These are phyloP conservation scores for Calonectria pseudoreteaudii DNA, from an alignment of 2,329 filamentous ascomycete species.

Conservation along the genomic window DNA sequence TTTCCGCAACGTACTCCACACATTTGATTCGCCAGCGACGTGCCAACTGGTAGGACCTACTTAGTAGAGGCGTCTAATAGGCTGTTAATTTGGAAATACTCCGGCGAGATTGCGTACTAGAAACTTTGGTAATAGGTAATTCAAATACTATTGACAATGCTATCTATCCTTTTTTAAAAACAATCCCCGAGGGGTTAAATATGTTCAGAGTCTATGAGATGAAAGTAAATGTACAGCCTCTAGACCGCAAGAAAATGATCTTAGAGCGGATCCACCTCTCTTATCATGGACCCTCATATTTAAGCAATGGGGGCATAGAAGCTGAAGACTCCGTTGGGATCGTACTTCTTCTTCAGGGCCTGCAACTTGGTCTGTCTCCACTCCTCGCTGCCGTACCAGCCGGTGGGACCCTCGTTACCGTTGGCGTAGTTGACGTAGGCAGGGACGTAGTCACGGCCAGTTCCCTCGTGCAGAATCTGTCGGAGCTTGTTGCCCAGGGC, in stretches of 20 bases:
- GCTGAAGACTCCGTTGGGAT: conserved; percentile 57
- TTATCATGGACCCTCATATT: neutral
- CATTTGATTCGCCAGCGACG: neutral
- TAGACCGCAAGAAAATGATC: neutral
- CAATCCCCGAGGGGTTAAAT: neutral
- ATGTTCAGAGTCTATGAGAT: neutral
- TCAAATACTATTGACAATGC: neutral
- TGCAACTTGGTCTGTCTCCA: conserved; percentile 61
- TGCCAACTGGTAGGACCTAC: neutral
- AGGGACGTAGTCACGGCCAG: conserved; percentile 22
- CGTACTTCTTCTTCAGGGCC: conserved; percentile 61
- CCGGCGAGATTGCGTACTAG: neutral
- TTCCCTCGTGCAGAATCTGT: conserved; percentile 28
- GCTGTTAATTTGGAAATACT: neutral
- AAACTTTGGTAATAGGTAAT: neutral
- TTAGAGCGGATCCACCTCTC: neutral
- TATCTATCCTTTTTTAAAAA: neutral
- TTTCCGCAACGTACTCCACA: neutral
- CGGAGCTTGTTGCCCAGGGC: conserved; percentile 31
- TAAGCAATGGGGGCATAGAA: conserved; percentile 54
- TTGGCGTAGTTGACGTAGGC: conserved; percentile 64
- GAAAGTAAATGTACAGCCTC: neutral
- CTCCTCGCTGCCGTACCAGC: conserved; percentile 61
- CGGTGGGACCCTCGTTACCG: conserved; percentile 55
- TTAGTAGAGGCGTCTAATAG: neutral